phyloP scores from a whole-genome alignment of 305 asterid species.

The Solanum chacoense region DNA sequence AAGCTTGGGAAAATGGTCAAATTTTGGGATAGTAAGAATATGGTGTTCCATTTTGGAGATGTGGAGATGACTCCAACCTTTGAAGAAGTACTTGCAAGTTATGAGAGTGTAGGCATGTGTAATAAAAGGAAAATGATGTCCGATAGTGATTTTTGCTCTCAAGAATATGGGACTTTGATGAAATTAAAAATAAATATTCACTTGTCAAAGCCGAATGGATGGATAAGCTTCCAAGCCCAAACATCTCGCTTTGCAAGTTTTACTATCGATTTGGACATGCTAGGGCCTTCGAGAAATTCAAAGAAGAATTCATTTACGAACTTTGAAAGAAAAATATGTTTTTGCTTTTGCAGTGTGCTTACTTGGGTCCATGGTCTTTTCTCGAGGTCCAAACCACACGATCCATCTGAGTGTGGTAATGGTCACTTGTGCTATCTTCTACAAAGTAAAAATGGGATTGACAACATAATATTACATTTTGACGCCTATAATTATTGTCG shows the following conservation, averaged over 20 bases:
- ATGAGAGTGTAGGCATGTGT: background rate
- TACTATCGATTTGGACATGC: background rate
- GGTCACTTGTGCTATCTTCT: background rate
- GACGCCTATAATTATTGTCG: background rate
- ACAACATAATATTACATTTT: background rate
- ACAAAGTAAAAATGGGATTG: background rate
- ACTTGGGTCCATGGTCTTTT: background rate
- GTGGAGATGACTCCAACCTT: background rate
- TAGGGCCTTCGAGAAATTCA: background rate
- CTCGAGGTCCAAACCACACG: background rate
- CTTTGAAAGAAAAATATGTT: background rate
- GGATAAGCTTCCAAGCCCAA: background rate
- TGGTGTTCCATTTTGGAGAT: background rate
- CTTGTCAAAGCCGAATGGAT: background rate
- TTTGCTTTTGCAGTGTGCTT: background rate
- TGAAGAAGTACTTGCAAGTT: background rate
- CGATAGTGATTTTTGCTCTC: background rate
- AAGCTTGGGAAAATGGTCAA: background rate
- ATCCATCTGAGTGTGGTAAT: background rate
- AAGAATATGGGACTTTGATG: background rate
- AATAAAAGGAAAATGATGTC: background rate
- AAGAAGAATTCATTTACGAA: background rate
- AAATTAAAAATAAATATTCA: background rate
- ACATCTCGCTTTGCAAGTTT: background rate
- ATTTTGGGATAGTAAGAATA: no score